These are phyloP conservation scores for Cenchrus fungigraminus DNA, from an alignment of 176 grass and related monocot species.

Conservation along the genomic window DNA sequence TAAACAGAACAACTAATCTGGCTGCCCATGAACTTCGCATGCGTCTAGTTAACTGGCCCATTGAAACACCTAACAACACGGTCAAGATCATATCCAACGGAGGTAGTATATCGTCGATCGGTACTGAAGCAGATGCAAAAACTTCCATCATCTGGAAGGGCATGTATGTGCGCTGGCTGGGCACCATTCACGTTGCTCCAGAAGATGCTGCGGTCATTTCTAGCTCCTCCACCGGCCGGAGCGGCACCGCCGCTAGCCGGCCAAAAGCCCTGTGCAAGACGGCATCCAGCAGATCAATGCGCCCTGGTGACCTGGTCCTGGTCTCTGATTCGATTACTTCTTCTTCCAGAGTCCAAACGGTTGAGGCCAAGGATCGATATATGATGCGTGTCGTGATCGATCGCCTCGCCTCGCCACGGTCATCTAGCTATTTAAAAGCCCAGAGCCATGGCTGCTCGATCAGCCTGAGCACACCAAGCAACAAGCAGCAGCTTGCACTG, in stretches of 20 bases:
- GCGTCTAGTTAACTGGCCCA: background rate
- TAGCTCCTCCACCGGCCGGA: background rate
- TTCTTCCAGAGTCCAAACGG: too few species aligned
- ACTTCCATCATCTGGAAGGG: slow-evolving; percentile 5
- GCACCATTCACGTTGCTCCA: background rate
- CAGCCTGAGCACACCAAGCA: background rate
- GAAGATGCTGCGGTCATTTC: background rate
- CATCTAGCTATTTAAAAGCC: too few species aligned
- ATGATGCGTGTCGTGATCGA: background rate
- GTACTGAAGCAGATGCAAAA: background rate
- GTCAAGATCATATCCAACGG: background rate
- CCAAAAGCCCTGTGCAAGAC: too few species aligned
- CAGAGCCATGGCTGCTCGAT: too few species aligned
- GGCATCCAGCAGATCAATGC: background rate
- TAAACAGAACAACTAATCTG: background rate
- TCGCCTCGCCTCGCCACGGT: too few species aligned
- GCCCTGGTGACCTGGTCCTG: background rate
- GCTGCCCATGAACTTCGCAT: background rate
- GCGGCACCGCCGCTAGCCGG: background rate
- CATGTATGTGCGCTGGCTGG: background rate
- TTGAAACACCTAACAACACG: background rate
- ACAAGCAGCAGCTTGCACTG: background rate
- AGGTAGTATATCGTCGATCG: background rate
- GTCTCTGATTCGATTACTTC: background rate
- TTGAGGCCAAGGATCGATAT: too few species aligned